Percentiles rank a stretch among this genome's conserved stretches.
These are phyloP conservation scores for Tinospora cordifolia DNA, from an alignment of 164 flowering plant genomes.

Conservation along the genomic window DNA sequence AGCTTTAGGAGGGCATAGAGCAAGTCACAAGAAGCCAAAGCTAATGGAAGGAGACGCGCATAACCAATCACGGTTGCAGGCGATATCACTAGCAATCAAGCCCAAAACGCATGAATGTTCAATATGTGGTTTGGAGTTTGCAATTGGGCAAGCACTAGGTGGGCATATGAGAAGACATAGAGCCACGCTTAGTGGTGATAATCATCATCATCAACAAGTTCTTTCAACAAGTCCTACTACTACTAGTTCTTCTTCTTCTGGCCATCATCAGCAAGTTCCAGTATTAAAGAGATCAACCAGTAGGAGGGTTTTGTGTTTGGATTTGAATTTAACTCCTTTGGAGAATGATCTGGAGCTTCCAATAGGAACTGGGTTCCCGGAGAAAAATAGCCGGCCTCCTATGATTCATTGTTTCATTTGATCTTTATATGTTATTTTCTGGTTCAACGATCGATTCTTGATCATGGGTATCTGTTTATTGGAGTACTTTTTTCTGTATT, in stretches of 20 bases:
- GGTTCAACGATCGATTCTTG: neutral
- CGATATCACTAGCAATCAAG: neutral
- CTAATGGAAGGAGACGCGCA: slow-evolving; percentile 5
- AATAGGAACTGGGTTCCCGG: neutral
- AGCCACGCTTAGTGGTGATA: neutral
- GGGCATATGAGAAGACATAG: slow-evolving; percentile 66
- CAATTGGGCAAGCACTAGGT: slow-evolving; percentile 54
- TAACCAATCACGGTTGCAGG: neutral
- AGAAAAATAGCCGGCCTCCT: slow-evolving; percentile 2
- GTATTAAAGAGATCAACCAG: slow-evolving; percentile 31
- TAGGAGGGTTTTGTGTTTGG: slow-evolving; percentile 34
- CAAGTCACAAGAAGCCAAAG: slow-evolving; percentile 79
- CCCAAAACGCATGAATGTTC: slow-evolving; percentile 41
- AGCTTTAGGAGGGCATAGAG: slow-evolving; percentile 83
- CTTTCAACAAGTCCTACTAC: neutral
- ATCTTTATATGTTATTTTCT: neutral
- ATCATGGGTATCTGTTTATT: neutral
- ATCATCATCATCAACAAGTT: no score
- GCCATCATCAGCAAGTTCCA: slow-evolving; percentile 1
- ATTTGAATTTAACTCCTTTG: slow-evolving; percentile 44
- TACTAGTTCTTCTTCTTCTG: neutral
- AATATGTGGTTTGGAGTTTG: slow-evolving; percentile 42
- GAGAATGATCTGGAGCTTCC: slow-evolving; percentile 37
- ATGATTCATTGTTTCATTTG: slow-evolving; percentile 11
- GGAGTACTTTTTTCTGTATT: neutral